These are phyloP conservation scores for Candida orba DNA, from an alignment of 805 yeast species.

Conservation along the genomic window DNA sequence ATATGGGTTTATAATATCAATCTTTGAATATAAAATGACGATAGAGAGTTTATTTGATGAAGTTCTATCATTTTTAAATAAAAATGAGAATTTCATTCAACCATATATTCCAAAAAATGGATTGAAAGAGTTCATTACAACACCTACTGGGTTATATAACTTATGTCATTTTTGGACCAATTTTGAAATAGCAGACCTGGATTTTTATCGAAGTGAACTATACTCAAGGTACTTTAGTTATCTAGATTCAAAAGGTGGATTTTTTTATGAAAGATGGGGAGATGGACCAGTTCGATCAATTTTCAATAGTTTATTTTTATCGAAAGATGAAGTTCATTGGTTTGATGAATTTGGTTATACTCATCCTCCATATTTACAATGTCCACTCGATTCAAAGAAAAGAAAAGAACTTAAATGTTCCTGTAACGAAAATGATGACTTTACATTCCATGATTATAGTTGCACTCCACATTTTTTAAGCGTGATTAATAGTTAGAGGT, in stretches of 20 bases:
- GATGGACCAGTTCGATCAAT: conserved; percentile 86
- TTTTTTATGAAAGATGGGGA: conserved; percentile 89
- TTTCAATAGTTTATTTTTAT: conserved; percentile 67
- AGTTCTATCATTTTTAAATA: conserved; percentile 9
- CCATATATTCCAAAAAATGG: conserved; percentile 47
- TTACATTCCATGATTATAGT: conserved; percentile 63
- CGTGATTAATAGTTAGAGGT: neutral
- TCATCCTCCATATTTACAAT: conserved; percentile 69
- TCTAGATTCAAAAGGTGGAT: conserved; percentile 72
- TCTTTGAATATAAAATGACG: conserved; percentile 56
- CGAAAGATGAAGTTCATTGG: conserved; percentile 58
- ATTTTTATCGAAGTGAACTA: conserved; percentile 66
- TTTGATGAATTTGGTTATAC: conserved; percentile 75
- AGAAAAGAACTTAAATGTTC: conserved; percentile 58
- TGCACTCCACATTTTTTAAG: conserved; percentile 58
- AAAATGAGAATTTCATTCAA: conserved; percentile 4
- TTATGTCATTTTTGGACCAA: conserved; percentile 91
- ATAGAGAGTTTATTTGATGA: conserved; percentile 41
- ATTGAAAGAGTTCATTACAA: conserved; percentile 60
- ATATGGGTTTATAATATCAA: conserved; percentile 70
- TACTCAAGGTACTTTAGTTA: conserved; percentile 62
- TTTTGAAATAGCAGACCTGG: conserved; percentile 77
- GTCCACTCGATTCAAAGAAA: conserved; percentile 63
- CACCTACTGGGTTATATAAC: conserved; percentile 67
- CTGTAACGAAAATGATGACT: conserved; percentile 66